These are phyloP conservation scores for Linaria vulgaris DNA, from an alignment of 257 asterid genomes.

Conservation along the genomic window DNA sequence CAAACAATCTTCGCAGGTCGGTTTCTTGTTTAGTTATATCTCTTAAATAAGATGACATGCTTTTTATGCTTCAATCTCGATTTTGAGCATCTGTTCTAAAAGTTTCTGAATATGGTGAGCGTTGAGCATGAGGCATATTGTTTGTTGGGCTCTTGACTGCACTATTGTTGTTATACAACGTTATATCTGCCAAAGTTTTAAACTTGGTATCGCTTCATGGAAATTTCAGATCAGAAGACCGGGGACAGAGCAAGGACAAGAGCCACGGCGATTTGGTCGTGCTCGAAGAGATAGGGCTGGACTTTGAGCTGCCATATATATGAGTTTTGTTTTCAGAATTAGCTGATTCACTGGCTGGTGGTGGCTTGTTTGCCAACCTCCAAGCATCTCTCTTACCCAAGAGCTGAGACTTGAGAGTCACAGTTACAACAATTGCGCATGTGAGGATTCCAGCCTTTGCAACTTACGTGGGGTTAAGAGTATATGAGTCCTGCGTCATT, in stretches of 20 bases:
- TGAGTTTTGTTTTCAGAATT: background rate
- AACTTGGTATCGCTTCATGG: conserved; percentile 16
- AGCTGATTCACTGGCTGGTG: conserved; percentile 9
- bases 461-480: background rate
- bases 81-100: too few relatives aligned
- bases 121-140: too few relatives aligned
- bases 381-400: conserved; percentile 5
- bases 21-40: background rate
- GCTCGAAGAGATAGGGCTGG: conserved; percentile 73
- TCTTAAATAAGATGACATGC: background rate
- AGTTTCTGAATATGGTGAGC: too few relatives aligned
- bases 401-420: too few relatives aligned
- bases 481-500: conserved; percentile 2
- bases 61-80: too few relatives aligned
- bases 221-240: conserved; percentile 48
- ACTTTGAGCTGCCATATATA: conserved; percentile 29
- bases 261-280: conserved; percentile 39
- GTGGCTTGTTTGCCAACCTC: background rate
- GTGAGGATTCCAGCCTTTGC: conserved; percentile 1
- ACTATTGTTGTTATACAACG: too few relatives aligned
- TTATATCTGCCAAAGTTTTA: background rate
- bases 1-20: conserved; percentile 45
- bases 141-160: too few relatives aligned
- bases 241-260: conserved; percentile 25
- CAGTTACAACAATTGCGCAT: too few relatives aligned